These are phyloP conservation scores for Vararia minispora DNA, from an alignment of 768 basidiomycete species.

Conservation along the genomic window DNA sequence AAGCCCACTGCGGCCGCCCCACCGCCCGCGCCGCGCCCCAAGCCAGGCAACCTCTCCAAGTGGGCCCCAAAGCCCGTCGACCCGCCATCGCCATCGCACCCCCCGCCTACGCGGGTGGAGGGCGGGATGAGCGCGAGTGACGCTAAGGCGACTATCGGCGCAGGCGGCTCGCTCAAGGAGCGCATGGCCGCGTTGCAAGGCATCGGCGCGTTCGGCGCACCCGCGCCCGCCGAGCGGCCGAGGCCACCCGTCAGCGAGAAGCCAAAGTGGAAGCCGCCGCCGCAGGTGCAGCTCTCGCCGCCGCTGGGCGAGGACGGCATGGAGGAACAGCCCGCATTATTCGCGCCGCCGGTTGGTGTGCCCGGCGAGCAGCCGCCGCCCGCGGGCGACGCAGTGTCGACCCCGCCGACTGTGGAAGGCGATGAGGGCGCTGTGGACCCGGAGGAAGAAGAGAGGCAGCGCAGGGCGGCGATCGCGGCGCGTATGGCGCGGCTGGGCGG, in stretches of 20 bases:
- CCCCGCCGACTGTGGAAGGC: slow-evolving; percentile 18
- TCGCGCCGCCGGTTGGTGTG: neutral
- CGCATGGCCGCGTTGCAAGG: slow-evolving; percentile 93
- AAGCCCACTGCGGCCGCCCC: slow-evolving; percentile 33
- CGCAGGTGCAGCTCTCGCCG: slow-evolving; percentile 29
- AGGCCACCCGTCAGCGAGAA: slow-evolving; percentile 55
- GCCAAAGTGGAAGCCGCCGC: slow-evolving; percentile 84
- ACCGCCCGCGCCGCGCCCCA: slow-evolving; percentile 33
- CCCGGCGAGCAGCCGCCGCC: slow-evolving; percentile 2
- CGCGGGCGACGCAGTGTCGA: slow-evolving; percentile 2
- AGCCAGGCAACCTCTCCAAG: slow-evolving; percentile 45
- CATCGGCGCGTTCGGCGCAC: slow-evolving; percentile 63
- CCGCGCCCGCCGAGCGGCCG: slow-evolving; percentile 30
- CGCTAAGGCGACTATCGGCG: slow-evolving; percentile 77
- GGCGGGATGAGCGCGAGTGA: slow-evolving; percentile 73
- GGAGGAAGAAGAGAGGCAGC: slow-evolving; percentile 65
- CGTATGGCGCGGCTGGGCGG: slow-evolving; percentile 91
- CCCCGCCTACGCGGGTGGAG: slow-evolving; percentile 13
- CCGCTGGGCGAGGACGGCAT: slow-evolving; percentile 34
- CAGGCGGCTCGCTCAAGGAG: slow-evolving; percentile 76
- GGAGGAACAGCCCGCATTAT: slow-evolving; percentile 1
- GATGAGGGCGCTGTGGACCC: slow-evolving; percentile 32
- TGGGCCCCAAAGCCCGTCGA: slow-evolving; percentile 64
- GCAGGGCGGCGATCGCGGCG: slow-evolving; percentile 80
- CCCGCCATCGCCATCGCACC: slow-evolving; percentile 28